Conservation (phyloP, 768 basidiomycete species). For the Pholiota microspora region DNA sequence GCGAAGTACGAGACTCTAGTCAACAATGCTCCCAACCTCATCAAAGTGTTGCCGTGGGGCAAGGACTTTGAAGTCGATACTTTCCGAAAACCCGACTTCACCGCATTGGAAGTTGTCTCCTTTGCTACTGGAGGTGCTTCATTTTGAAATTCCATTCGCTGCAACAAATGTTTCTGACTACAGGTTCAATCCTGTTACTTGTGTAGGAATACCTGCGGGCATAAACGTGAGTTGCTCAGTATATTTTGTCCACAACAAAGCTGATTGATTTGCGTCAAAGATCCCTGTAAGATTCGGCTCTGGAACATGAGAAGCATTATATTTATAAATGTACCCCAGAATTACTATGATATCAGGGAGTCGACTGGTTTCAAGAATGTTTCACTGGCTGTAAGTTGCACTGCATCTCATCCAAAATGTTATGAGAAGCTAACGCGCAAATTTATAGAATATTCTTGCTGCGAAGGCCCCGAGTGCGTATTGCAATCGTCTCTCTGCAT, state of each 20-base stretch:
- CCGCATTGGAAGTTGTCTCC: slow-evolving; percentile 76
- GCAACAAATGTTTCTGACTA: background rate
- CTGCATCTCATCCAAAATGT: background rate
- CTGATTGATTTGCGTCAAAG: slow-evolving; percentile 28
- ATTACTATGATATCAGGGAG: slow-evolving; percentile 84
- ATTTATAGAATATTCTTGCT: slow-evolving; percentile 69
- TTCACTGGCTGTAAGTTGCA: slow-evolving; percentile 60
- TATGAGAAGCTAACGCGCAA: background rate
- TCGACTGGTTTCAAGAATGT: slow-evolving; percentile 88
- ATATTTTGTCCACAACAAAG: background rate
- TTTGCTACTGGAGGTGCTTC: slow-evolving; percentile 79
- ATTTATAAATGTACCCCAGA: slow-evolving; percentile 32
- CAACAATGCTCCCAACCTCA: slow-evolving; percentile 69
- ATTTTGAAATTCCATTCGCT: background rate
- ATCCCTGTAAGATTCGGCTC: slow-evolving; percentile 50
- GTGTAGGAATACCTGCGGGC: slow-evolving; percentile 78
- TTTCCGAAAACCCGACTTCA: slow-evolving; percentile 88
- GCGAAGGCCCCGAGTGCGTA: slow-evolving; percentile 80
- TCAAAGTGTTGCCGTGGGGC: slow-evolving; percentile 86
- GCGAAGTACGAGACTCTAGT: slow-evolving; percentile 81
- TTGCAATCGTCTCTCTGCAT: background rate
- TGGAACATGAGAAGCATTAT: background rate
- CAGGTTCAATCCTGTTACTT: slow-evolving; percentile 1
- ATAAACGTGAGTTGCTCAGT: slow-evolving; percentile 59
- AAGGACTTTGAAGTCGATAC: slow-evolving; percentile 61